Base-by-base conservation (phyloP, 306 rosid species). In the Psophocarpus tetragonolobus region DNA sequence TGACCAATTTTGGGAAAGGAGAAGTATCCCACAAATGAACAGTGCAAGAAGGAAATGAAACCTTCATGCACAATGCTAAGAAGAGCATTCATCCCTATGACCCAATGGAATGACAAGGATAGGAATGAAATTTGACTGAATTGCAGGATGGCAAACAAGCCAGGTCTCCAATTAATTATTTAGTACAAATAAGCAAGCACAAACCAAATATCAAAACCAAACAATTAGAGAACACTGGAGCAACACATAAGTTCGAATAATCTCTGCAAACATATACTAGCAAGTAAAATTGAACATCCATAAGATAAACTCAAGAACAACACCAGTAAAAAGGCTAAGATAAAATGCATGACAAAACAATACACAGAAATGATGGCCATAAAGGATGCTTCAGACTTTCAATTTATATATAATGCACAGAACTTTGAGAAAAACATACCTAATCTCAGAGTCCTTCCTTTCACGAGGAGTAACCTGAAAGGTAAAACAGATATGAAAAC, bases 391-490 rank as follows among this genome's bases (percentile, higher is more conserved):
- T 39, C 36, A 7, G 13, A 41, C 33, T 65, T 29, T 58, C 42
- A 32, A 20, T 41, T 26, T 42, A 2, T 38, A 73, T 32, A 57
- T 47, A 27, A 26, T 39, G 45, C 53, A 73, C 18, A 32, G 39
- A 58, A 50, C 45, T 44, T 29, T 65, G 73, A 63, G 73, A 72
- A 82, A 23, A 80, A 74, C 77, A 17, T 73, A 92, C 98, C 97
- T 89, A 77, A 95, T 92, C 87, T 95, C 98, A 5, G 98, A 95
- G 44, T 95, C 98, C 82, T 89, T 95, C 88, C 97, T 91, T 84
- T 95, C 98, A 51, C 97, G 97, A 51, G 78, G 76, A 41, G 85
- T 89, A 61, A 95, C 85, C 98, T 94, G 80, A 56, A 85, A 79
- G 68, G 75, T 78, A 68, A 53, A 60, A 78, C 62, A 73, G 68